Conservation (phyloP, 345 rosid genomes). For the Euclidium syriacum region DNA sequence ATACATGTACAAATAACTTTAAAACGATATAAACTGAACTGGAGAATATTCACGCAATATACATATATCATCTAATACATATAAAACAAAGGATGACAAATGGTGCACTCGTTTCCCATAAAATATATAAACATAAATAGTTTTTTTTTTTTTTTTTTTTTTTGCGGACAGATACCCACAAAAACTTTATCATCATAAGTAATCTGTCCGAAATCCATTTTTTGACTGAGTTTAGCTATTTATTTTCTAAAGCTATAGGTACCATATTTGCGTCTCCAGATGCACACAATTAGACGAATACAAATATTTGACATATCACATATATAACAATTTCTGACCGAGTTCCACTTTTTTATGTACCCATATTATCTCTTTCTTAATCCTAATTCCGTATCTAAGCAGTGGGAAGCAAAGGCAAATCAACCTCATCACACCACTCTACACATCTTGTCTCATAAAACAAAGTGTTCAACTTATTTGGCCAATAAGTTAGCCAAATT, state of each 20-base stretch:
- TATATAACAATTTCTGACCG: background rate
- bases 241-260: background rate
- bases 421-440: slow-evolving; percentile 86
- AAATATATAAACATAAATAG: too few species aligned
- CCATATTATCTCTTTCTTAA: background rate
- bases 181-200: too few species aligned
- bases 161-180: too few species aligned
- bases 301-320: background rate
- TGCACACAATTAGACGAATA: background rate
- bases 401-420: slow-evolving; percentile 61
- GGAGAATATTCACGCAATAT: too few species aligned
- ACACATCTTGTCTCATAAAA: slow-evolving; percentile 74
- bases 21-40: too few species aligned
- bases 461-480: slow-evolving; percentile 44
- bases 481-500: slow-evolving; percentile 74
- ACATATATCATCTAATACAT: too few species aligned
- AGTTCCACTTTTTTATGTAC: background rate
- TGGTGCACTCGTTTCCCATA: too few species aligned
- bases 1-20: too few species aligned
- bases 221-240: too few species aligned
- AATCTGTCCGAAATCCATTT: too few species aligned
- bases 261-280: background rate
- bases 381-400: background rate
- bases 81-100: too few species aligned
- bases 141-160: too few species aligned